These are phyloP conservation scores for Exophiala mesophila DNA, from an alignment of 2,329 filamentous ascomycete species.

Conservation along the genomic window DNA sequence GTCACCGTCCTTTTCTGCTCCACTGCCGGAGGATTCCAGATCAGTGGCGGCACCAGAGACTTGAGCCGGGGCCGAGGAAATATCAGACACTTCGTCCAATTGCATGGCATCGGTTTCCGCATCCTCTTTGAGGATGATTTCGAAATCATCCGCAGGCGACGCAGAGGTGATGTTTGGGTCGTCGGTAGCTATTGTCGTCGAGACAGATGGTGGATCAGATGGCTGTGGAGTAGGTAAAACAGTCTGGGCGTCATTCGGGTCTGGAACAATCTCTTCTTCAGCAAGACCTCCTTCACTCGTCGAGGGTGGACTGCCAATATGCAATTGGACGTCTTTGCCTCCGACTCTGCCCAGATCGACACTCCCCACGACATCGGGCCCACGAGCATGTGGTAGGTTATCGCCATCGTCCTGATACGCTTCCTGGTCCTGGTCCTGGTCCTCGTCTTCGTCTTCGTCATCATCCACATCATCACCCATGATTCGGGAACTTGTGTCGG, in stretches of 20 bases:
- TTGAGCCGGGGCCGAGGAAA: no score
- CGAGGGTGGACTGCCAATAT: constrained; percentile 27
- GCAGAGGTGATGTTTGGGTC: no score
- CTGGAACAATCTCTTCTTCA: constrained; percentile 11
- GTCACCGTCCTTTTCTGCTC: constrained; percentile 7
- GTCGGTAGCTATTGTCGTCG: no score
- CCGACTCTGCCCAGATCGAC: constrained; percentile 78
- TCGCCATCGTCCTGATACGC: constrained; percentile 45
- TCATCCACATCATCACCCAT: constrained; percentile 23
- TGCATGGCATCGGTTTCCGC: constrained; percentile 19
- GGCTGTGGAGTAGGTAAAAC: constrained; percentile 15
- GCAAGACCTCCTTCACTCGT: not conserved
- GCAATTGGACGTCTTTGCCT: constrained; percentile 43
- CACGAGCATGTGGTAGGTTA: constrained; percentile 66
- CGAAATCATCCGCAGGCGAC: constrained; percentile 20
- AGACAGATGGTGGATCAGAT: no score
- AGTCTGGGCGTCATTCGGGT: constrained; percentile 21
- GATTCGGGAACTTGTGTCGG: constrained; percentile 28
- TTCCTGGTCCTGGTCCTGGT: constrained; percentile 26
- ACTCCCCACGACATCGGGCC: constrained; percentile 77
- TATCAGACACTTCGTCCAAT: constrained; percentile 12
- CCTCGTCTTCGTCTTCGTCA: constrained; percentile 31
- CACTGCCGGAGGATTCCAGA: not conserved
- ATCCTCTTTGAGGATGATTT: constrained; percentile 19
- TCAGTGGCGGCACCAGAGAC: no score